phyloP scores from a whole-genome alignment of 2,329 filamentous ascomycete species.

The Microdochium nivale region DNA sequence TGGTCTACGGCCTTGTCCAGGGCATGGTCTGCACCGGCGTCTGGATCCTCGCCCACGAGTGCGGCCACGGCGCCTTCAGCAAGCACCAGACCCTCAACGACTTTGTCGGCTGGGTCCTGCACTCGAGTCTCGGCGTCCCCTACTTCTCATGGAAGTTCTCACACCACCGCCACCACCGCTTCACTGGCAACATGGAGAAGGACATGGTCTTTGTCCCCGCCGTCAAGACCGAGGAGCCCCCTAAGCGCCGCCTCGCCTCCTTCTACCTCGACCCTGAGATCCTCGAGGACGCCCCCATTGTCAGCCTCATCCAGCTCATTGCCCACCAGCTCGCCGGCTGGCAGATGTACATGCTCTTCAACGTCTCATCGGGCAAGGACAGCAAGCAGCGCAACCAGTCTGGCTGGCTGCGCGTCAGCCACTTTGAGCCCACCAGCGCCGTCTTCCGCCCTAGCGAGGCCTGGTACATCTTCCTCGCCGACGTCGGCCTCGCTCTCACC shows the following conservation, averaged over 20 bases:
- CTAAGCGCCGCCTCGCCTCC: conserved; percentile 20
- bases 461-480: conserved; percentile 46
- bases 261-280: conserved; percentile 37
- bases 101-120: conserved; percentile 52
- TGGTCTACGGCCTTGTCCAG: conserved; percentile 53
- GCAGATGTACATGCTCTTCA: conserved; percentile 55
- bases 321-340: conserved; percentile 57
- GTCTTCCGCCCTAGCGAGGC: conserved; percentile 52
- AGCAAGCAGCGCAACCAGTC: conserved; percentile 35
- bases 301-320: conserved; percentile 44
- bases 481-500: conserved; percentile 48
- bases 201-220: conserved; percentile 57
- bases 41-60: conserved; percentile 66
- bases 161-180: conserved; percentile 62
- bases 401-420: conserved; percentile 37
- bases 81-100: conserved; percentile 47
- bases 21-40: conserved; percentile 59
- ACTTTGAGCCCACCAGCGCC: conserved; percentile 53
- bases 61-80: conserved; percentile 63
- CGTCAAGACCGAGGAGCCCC: conserved; percentile 27
- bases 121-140: conserved; percentile 58
- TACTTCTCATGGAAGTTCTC: conserved; percentile 69
- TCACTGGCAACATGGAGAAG: conserved; percentile 58
- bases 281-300: conserved; percentile 55
- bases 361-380: conserved; percentile 39